Conservation (phyloP, 768 basidiomycete species). For the Boletus fagicola region DNA sequence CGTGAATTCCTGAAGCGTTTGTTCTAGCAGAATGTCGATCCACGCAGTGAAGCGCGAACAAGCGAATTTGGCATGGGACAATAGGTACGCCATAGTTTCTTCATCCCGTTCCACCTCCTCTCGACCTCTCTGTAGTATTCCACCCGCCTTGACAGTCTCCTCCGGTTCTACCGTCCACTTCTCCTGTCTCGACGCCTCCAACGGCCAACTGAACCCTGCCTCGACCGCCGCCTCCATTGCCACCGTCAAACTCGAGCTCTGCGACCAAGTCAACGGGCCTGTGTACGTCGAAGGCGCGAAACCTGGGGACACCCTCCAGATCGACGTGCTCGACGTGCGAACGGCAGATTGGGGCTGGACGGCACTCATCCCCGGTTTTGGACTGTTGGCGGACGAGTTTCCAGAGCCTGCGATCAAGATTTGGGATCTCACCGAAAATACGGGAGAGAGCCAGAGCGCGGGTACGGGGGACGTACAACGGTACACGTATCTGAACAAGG, state of each 20-base stretch:
- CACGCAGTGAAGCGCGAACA: slow-evolving; percentile 54
- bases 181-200: slow-evolving; percentile 63
- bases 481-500: slow-evolving; percentile 52
- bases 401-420: slow-evolving; percentile 51
- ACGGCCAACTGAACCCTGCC: slow-evolving; percentile 51
- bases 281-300: slow-evolving; percentile 50
- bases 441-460: background rate
- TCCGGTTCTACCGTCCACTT: slow-evolving; percentile 57
- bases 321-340: slow-evolving; percentile 54
- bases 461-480: slow-evolving; percentile 20
- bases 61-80: slow-evolving; percentile 58
- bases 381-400: slow-evolving; percentile 56
- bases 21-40: slow-evolving; percentile 40
- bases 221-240: slow-evolving; percentile 39
- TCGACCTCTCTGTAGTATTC: slow-evolving; percentile 38
- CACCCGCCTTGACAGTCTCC: slow-evolving; percentile 46
- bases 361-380: slow-evolving; percentile 57
- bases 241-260: slow-evolving; percentile 44
- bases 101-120: background rate
- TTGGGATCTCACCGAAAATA: slow-evolving; percentile 43
- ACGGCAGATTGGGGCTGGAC: slow-evolving; percentile 66
- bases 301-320: slow-evolving; percentile 58
- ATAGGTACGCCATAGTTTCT: slow-evolving; percentile 40
- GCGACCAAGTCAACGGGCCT: slow-evolving; percentile 62
- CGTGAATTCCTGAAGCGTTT: background rate